These are phyloP conservation scores for Phytophthora podocarpi DNA, from an alignment of 352 stramenopile species.

Conservation along the genomic window DNA sequence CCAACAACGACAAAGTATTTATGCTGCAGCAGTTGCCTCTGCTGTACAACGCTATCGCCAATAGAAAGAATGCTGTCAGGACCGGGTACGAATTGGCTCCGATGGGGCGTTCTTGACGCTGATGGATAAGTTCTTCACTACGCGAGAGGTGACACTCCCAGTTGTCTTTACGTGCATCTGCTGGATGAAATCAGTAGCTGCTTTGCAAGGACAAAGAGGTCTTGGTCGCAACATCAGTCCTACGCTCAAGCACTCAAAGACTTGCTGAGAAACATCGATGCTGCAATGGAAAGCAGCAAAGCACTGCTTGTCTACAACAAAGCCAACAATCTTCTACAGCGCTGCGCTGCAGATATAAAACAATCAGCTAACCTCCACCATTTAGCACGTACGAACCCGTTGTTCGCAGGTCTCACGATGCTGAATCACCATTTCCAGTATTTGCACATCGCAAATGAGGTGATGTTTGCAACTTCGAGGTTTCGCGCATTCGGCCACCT, in stretches of 20 bases:
- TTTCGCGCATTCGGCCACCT: conserved; percentile 33
- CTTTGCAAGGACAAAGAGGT: conserved; percentile 28
- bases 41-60: conserved; percentile 19
- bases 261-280: conserved; percentile 19
- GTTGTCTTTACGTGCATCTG: conserved; percentile 33
- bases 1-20: conserved; percentile 4
- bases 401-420: conserved; percentile 37
- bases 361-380: neutral
- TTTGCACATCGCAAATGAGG: conserved; percentile 22
- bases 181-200: conserved; percentile 34
- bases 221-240: conserved; percentile 23
- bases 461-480: conserved; percentile 25
- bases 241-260: conserved; percentile 25
- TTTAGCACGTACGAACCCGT: conserved; percentile 27
- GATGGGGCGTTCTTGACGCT: no score
- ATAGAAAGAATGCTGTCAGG: neutral
- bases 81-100: neutral
- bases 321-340: conserved; percentile 8
- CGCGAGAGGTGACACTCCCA: conserved; percentile 14
- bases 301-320: conserved; percentile 10
- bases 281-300: conserved; percentile 20
- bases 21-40: conserved; percentile 30
- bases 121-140: no score
- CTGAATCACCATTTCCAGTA: conserved; percentile 37
- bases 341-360: conserved; percentile 11